A percentile compares a stretch with the other conserved stretches of the same genome.
These are phyloP conservation scores for Chondrus crispus DNA, from an alignment of 23 red algal genomes.

Conservation along the genomic window DNA sequence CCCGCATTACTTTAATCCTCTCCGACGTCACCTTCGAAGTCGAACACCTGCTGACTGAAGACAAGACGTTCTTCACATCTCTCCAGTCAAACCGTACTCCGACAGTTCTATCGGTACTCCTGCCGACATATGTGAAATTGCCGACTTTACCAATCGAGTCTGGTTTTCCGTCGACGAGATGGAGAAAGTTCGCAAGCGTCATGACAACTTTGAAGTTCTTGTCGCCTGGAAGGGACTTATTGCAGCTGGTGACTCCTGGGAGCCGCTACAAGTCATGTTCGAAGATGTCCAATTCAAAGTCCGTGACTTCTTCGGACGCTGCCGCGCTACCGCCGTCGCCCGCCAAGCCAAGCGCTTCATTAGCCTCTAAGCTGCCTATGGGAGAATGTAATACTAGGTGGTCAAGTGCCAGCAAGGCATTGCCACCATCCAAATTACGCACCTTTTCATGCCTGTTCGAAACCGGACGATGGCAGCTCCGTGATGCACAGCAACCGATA, in stretches of 20 bases:
- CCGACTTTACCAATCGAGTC: neutral
- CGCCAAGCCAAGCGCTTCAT: too few species aligned
- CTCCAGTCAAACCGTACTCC: neutral
- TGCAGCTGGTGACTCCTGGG: neutral
- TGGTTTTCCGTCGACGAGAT: neutral
- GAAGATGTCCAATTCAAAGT: neutral
- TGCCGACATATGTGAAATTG: neutral
- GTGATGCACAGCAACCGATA: too few species aligned
- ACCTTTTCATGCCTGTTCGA: too few species aligned
- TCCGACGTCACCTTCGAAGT: slow-evolving; percentile 2
- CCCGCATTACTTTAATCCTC: neutral
- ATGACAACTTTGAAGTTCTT: neutral
- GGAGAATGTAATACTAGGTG: too few species aligned
- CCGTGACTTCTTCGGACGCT: too few species aligned
- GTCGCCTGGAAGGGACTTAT: neutral
- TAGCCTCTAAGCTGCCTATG: too few species aligned
- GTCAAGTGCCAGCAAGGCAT: too few species aligned
- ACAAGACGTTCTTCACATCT: neutral
- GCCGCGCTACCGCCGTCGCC: too few species aligned
- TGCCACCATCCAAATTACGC: too few species aligned
- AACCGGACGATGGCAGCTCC: too few species aligned
- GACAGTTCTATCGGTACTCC: neutral
- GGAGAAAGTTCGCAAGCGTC: neutral
- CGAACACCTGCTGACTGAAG: slow-evolving; percentile 9
- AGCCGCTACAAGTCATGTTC: neutral